Base-by-base conservation (phyloP, 139 green algal species). In the Diplosphaera chodatii region DNA sequence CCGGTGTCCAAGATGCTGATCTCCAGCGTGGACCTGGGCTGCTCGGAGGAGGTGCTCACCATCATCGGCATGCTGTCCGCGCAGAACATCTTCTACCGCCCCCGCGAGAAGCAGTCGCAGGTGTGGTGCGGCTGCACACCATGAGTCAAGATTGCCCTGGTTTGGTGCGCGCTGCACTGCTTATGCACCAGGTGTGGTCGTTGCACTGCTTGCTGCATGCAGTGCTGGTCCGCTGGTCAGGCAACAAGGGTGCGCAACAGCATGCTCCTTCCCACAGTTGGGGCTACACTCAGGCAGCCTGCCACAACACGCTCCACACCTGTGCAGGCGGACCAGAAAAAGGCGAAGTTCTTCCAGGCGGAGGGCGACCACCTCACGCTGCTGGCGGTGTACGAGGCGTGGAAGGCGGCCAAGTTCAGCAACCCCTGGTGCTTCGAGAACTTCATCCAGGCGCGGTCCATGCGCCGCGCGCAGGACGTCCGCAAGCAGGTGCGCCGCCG, bases 321-420 rank as follows among this genome's bases (percentile, higher is more conserved):
- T n/a, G n/a, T n/a, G 23, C 76, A 89, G 76, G 93, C 93, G 8
- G 95, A 99, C 78, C 88, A 96, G 78, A 96, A 95, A 76, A 90
- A 91, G 69, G 89, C 92, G 70, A 96, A 97, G 83, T 98, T 99
- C 73, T 91, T 93, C 79, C 90, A 97, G 85, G 86, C 93, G 10
- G 94, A 98, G 85, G 94, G 95, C 32, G 95, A 99, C 84, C 95
- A 99, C 84, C 78, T 98, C 28, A 98, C 95, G 27, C 84, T 98
- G 78, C 88, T 98, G 68, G 89, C 87, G 0, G 94, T 98, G 68
- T 99, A 98, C 75, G 92, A 98, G 79, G 87, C 87, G 41, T 99
- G 95, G 95, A 97, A 98, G 86, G 75, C 78, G 55, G 85, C 81
- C 84, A 97, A 96, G 80, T 97, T 97, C 84, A 85, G 78, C 69